Evolutionary conservation across 805 yeast genomes (phyloP).

Genomic region (Torulaspora gathmanii): DNA sequence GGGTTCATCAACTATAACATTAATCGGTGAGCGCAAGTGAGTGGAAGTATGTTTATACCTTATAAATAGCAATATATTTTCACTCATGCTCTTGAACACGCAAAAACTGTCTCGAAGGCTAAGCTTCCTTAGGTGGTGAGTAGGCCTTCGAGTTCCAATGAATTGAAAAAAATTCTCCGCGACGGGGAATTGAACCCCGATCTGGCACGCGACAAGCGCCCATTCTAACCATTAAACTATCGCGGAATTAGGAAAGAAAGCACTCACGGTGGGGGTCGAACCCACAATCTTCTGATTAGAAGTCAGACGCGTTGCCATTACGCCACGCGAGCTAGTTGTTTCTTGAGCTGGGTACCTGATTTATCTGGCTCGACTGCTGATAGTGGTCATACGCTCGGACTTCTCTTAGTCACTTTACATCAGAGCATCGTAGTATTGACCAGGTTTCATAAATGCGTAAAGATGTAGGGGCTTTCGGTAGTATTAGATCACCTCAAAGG

Average conservation of each 20-base stretch:
- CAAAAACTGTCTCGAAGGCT: not conserved
- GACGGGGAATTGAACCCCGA: constrained; percentile 21
- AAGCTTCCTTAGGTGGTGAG: no score
- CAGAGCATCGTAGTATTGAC: no score
- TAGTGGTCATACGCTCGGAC: not conserved
- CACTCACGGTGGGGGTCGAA: constrained; percentile 55
- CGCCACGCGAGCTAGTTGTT: constrained; percentile 45
- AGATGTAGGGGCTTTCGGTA: no score
- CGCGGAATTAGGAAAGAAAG: constrained; percentile 23
- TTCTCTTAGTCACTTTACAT: no score
- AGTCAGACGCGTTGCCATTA: constrained; percentile 56
- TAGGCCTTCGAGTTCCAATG: not conserved
- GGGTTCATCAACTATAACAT: not conserved
- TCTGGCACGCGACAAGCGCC: constrained; percentile 20
- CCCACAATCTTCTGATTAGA: constrained; percentile 54
- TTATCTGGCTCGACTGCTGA: not conserved
- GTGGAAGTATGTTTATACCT: constrained; percentile 4
- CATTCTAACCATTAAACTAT: constrained; percentile 19
- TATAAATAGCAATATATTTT: constrained; percentile 4
- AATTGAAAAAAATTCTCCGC: constrained; percentile 12
- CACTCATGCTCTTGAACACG: not conserved
- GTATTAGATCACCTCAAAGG: no score
- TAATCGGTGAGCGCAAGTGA: constrained; percentile 5
- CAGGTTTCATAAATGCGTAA: no score
- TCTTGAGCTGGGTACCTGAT: not conserved